These are phyloP conservation scores for Blastocladiella emersonii DNA, from an alignment of 371 early-diverging fungal genomes.

Conservation along the genomic window DNA sequence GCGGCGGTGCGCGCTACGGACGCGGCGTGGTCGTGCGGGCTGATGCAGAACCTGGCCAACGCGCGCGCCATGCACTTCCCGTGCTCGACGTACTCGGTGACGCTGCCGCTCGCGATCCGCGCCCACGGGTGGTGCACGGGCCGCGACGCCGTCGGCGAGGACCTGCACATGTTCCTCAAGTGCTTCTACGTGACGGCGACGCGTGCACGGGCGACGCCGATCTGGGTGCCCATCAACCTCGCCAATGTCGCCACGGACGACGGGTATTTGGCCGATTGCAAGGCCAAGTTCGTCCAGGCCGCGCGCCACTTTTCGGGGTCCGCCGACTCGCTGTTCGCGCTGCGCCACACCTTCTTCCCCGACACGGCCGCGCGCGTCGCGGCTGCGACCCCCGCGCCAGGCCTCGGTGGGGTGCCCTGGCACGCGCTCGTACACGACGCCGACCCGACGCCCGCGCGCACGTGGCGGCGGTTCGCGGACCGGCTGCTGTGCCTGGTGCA, in stretches of 20 bases:
- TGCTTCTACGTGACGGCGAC: slow-evolving; percentile 60
- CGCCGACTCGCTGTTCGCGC: not conserved
- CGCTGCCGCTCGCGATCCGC: slow-evolving; percentile 47
- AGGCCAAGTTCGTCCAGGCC: not conserved
- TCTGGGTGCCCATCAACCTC: slow-evolving; percentile 56
- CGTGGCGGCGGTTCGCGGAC: not conserved
- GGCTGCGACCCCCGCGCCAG: not conserved
- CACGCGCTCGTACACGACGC: too few relatives aligned
- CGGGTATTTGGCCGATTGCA: slow-evolving; percentile 19
- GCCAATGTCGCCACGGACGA: slow-evolving; percentile 57
- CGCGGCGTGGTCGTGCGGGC: slow-evolving; percentile 60
- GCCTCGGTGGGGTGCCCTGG: not conserved
- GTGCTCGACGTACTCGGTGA: slow-evolving; percentile 58
- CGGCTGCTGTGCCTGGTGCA: not conserved
- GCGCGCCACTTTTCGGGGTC: not conserved
- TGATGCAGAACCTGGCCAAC: slow-evolving; percentile 61
- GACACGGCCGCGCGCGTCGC: not conserved
- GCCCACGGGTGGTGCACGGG: slow-evolving; percentile 65
- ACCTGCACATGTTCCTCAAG: slow-evolving; percentile 74
- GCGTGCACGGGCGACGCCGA: slow-evolving; percentile 42
- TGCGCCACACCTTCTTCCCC: not conserved
- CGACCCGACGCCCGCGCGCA: too few relatives aligned
- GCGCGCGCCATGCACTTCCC: slow-evolving; percentile 51
- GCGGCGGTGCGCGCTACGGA: slow-evolving; percentile 60
- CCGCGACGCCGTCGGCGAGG: slow-evolving; percentile 65